These are phyloP conservation scores for Wickerhamiella vanderwaltii DNA, from an alignment of 805 yeast species.

Conservation along the genomic window DNA sequence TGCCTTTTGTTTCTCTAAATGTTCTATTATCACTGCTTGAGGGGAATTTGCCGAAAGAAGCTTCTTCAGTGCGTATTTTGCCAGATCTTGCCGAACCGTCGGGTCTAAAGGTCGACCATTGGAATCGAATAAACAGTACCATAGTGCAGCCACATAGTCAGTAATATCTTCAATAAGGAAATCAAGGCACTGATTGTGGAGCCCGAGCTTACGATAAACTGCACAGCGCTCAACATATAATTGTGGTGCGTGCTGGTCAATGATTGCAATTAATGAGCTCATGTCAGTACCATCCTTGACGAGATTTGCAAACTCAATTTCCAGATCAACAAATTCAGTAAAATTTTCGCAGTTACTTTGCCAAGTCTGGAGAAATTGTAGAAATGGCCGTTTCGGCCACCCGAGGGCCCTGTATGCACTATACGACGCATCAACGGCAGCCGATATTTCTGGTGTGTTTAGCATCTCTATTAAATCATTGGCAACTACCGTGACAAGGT, in stretches of 20 bases:
- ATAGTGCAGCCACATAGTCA: slow-evolving; percentile 28
- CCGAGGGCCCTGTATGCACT: slow-evolving; percentile 19
- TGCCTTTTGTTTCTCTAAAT: slow-evolving; percentile 8
- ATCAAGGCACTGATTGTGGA: slow-evolving; percentile 26
- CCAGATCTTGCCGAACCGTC: slow-evolving; percentile 4
- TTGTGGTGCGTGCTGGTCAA: slow-evolving; percentile 21
- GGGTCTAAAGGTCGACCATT: slow-evolving; percentile 4
- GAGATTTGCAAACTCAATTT: slow-evolving; percentile 16
- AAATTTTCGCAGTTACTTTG: slow-evolving; percentile 18
- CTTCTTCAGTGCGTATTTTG: not conserved
- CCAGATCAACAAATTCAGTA: slow-evolving; percentile 18
- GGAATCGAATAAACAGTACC: slow-evolving; percentile 24
- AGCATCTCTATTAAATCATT: slow-evolving; percentile 26
- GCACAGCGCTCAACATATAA: slow-evolving; percentile 27
- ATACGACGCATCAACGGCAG: slow-evolving; percentile 20
- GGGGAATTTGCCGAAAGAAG: slow-evolving; percentile 6
- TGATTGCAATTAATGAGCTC: slow-evolving; percentile 13
- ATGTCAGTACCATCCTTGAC: slow-evolving; percentile 12
- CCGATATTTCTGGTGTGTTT: slow-evolving; percentile 14
- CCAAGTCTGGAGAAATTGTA: slow-evolving; percentile 12
- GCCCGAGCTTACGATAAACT: slow-evolving; percentile 25
- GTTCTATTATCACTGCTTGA: slow-evolving; percentile 5
- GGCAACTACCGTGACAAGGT: slow-evolving; percentile 26
- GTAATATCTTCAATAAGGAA: slow-evolving; percentile 24
- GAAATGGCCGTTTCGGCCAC: slow-evolving; percentile 26